Percentiles rank a stretch among this genome's conserved stretches.
Conservation (phyloP, 2,329 filamentous ascomycete species). For the Apiospora saccharicola region DNA sequence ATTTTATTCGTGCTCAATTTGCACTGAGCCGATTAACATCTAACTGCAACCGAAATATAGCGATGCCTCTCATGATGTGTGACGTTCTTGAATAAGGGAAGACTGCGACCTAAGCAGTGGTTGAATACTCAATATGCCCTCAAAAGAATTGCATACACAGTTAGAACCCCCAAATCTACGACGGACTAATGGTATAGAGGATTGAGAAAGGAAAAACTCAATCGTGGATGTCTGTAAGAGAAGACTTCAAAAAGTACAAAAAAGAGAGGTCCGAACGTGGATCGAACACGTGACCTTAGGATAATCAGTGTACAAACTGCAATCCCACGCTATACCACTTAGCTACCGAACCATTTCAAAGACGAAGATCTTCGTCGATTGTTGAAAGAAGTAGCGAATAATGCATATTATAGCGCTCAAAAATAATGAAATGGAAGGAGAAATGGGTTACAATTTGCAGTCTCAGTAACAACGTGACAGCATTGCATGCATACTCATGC, state of each 20-base stretch:
- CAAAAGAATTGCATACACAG: neutral
- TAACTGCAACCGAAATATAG: neutral
- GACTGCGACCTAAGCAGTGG: too few relatives aligned
- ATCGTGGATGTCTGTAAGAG: too few relatives aligned
- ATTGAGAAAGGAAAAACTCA: neutral
- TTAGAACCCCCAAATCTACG: neutral
- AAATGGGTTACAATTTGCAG: too few relatives aligned
- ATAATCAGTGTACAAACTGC: constrained; percentile 16
- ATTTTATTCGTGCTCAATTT: neutral
- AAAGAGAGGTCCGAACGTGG: constrained; percentile 15
- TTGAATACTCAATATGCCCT: neutral
- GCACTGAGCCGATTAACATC: neutral
- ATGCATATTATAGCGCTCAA: neutral
- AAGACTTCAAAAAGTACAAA: neutral
- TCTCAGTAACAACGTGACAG: neutral
- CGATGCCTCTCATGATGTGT: neutral
- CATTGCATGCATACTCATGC: neutral
- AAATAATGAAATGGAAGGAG: too few relatives aligned
- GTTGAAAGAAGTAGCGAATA: neutral
- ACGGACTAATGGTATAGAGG: neutral
- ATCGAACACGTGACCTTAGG: constrained; percentile 22
- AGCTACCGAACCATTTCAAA: constrained; percentile 5
- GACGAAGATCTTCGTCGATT: neutral
- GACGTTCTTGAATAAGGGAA: neutral
- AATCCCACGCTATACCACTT: constrained; percentile 22